These are phyloP conservation scores for Penicillium salamii DNA, from an alignment of 495 filamentous ascomycete genomes.

Conservation along the genomic window DNA sequence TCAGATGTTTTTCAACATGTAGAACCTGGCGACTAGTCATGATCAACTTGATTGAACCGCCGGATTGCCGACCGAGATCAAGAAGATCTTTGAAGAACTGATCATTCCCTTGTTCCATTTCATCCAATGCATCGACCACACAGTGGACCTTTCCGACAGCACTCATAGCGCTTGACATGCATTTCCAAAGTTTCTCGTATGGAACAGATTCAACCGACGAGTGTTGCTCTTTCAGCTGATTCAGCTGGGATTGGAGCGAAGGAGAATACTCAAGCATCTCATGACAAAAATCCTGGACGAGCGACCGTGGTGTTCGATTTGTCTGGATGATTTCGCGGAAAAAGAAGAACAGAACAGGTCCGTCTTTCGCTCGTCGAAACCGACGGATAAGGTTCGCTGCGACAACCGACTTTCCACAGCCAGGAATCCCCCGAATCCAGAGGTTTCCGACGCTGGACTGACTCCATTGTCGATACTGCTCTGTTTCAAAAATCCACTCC, in stretches of 20 bases:
- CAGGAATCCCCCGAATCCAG: constrained; percentile 52
- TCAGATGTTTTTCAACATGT: neutral
- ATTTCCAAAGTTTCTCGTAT: constrained; percentile 15
- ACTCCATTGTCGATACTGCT: constrained; percentile 42
- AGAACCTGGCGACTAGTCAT: constrained; percentile 37
- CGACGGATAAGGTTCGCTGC: constrained; percentile 35
- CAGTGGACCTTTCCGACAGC: constrained; percentile 33
- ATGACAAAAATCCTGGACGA: constrained; percentile 42
- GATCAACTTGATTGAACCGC: constrained; percentile 35
- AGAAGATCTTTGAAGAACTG: constrained; percentile 28
- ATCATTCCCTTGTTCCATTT: constrained; percentile 36
- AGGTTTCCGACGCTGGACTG: constrained; percentile 31
- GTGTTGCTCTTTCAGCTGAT: neutral
- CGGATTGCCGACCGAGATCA: constrained; percentile 27
- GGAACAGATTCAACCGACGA: neutral
- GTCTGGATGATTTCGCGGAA: constrained; percentile 49
- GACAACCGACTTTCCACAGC: constrained; percentile 51
- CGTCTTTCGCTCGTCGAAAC: constrained; percentile 18
- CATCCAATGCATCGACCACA: constrained; percentile 48
- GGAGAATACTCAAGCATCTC: constrained; percentile 38
- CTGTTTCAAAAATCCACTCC: constrained; percentile 36
- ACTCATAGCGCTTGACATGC: constrained; percentile 16
- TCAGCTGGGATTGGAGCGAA: constrained; percentile 28
- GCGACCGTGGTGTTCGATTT: constrained; percentile 37
- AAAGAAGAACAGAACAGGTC: constrained; percentile 51